Evolutionary conservation across 2,329 filamentous ascomycete genomes (phyloP).

Genomic region (Podosphaera xanthii): DNA sequence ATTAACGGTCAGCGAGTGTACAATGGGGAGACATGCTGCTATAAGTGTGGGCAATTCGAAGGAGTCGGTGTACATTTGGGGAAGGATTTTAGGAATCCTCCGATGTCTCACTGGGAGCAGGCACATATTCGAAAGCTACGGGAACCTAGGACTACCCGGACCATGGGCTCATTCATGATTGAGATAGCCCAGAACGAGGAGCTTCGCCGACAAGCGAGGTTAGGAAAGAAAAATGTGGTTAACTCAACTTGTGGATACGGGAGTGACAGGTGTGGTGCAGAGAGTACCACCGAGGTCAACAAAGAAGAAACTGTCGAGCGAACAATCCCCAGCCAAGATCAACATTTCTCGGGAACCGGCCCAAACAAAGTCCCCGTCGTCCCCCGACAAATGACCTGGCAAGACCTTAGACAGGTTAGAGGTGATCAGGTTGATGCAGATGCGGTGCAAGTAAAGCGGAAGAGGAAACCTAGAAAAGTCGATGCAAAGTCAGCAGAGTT

Average conservation of each 20-base stretch:
- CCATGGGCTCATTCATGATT: neutral
- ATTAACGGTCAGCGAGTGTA: neutral
- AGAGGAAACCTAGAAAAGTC: neutral
- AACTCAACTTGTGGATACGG: neutral
- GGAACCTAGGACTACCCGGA: neutral
- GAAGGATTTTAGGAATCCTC: neutral
- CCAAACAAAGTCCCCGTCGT: neutral
- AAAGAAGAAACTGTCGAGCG: neutral
- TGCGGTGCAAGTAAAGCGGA: neutral
- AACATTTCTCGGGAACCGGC: neutral
- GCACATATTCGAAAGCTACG: neutral
- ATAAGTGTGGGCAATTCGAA: neutral
- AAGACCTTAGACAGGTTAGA: too few relatives aligned
- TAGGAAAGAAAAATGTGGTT: neutral
- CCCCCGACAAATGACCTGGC: neutral
- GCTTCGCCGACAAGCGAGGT: neutral
- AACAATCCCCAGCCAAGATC: neutral
- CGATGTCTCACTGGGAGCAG: neutral
- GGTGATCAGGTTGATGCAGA: too few relatives aligned
- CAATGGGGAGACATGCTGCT: neutral
- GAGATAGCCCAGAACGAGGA: neutral
- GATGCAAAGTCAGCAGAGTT: neutral
- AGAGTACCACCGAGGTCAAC: too few relatives aligned
- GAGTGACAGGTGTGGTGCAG: neutral
- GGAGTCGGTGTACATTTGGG: neutral